Evolutionary conservation across 768 basidiomycete genomes (phyloP).

Genomic region (Podaxis carcinomalis): DNA sequence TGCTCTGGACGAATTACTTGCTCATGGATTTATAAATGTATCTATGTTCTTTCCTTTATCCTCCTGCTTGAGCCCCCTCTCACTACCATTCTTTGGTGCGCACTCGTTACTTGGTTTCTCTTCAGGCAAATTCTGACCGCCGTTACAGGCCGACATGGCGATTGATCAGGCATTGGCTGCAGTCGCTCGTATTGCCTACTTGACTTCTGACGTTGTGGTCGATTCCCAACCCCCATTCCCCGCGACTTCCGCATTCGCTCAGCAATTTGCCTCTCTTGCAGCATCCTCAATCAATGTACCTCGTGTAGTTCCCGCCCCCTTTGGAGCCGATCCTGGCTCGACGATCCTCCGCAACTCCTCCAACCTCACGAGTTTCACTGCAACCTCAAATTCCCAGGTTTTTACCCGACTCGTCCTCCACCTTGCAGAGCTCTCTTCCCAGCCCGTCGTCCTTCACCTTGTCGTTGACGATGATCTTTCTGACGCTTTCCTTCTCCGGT

Average conservation of each 20-base stretch:
- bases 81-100: slow-evolving; percentile 12
- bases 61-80: slow-evolving; percentile 11
- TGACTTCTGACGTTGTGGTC: slow-evolving; percentile 64
- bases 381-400: slow-evolving; percentile 44
- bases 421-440: slow-evolving; percentile 60
- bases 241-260: slow-evolving; percentile 36
- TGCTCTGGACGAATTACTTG: slow-evolving; percentile 32
- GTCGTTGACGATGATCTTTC: slow-evolving; percentile 64
- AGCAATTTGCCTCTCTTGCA: slow-evolving; percentile 32
- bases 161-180: slow-evolving; percentile 25
- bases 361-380: slow-evolving; percentile 58
- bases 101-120: slow-evolving; percentile 7
- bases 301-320: slow-evolving; percentile 46
- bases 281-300: slow-evolving; percentile 34
- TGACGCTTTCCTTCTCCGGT: slow-evolving; percentile 70
- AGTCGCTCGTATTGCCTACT: slow-evolving; percentile 68
- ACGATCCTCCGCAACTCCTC: slow-evolving; percentile 47
- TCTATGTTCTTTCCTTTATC: slow-evolving; percentile 3
- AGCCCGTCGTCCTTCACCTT: slow-evolving; percentile 70
- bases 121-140: neutral
- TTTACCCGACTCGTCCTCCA: slow-evolving; percentile 61
- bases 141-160: slow-evolving; percentile 18
- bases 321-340: slow-evolving; percentile 62
- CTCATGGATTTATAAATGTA: slow-evolving; percentile 21
- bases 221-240: slow-evolving; percentile 46